A percentile compares a stretch with the other conserved stretches of the same genome.
Evolutionary conservation across 352 stramenopile genomes (phyloP).

Genomic region (Phytophthora vignae): DNA sequence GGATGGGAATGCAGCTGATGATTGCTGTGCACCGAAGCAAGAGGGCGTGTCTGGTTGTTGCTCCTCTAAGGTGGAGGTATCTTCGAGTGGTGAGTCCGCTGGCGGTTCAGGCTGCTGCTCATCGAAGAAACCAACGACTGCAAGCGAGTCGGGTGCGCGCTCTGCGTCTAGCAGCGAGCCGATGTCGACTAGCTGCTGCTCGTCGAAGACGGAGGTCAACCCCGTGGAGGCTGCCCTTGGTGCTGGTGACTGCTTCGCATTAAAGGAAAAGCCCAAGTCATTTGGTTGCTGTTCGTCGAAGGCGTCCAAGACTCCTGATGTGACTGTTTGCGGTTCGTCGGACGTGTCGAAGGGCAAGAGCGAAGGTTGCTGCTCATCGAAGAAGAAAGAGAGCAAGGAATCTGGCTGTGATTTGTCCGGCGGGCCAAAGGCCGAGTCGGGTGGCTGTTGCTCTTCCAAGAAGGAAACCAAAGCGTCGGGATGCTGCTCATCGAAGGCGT

Average conservation of each 20-base stretch:
- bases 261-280: constrained; percentile 3
- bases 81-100: background rate
- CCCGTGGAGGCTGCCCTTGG: background rate
- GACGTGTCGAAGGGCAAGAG: too few relatives aligned
- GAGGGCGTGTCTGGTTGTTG: background rate
- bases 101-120: constrained; percentile 13
- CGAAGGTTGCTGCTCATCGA: constrained; percentile 16
- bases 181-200: too few relatives aligned
- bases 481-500: constrained; percentile 16
- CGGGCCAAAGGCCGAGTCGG: background rate
- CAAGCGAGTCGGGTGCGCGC: background rate
- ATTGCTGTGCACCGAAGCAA: background rate
- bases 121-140: background rate
- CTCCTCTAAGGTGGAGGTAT: background rate
- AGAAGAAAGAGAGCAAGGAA: background rate
- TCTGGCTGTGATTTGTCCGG: background rate
- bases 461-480: constrained; percentile 7
- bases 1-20: background rate
- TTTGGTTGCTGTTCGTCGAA: constrained; percentile 16
- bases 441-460: constrained; percentile 18
- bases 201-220: background rate
- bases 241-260: constrained; percentile 9
- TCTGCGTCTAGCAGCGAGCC: too few relatives aligned
- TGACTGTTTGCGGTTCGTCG: too few relatives aligned
- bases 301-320: too few relatives aligned